These are phyloP conservation scores for Bipolaris gigantea DNA, from an alignment of 2,329 filamentous ascomycete species.

Conservation along the genomic window DNA sequence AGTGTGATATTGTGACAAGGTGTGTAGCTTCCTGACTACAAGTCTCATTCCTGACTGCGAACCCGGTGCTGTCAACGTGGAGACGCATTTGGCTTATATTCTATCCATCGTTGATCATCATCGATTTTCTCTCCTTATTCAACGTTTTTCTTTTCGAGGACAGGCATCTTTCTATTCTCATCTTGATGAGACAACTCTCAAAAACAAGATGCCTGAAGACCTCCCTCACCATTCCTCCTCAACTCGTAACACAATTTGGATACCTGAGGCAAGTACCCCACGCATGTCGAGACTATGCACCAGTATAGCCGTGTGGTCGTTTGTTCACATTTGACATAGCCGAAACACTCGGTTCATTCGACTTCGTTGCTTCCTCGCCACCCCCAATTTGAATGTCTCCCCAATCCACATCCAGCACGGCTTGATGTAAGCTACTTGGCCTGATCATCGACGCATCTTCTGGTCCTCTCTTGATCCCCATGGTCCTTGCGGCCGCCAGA, in stretches of 20 bases:
- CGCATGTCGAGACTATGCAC: not conserved
- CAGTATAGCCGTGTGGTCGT: not conserved
- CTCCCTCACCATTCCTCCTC: not conserved
- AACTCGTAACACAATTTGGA: not conserved
- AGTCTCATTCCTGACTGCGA: not conserved
- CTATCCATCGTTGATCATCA: no score
- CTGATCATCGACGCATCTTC: not conserved
- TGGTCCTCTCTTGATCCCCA: not conserved
- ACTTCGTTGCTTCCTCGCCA: not conserved
- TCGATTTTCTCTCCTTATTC: no score
- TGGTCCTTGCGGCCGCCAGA: not conserved
- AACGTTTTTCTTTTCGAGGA: no score
- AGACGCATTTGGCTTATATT: not conserved
- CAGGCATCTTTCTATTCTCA: not conserved
- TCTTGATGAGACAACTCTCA: not conserved
- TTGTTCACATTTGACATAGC: not conserved
- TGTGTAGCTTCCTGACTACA: not conserved
- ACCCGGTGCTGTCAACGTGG: not conserved
- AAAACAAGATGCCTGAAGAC: not conserved
- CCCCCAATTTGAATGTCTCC: not conserved
- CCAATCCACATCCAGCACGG: not conserved
- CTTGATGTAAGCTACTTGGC: constrained; percentile 2
- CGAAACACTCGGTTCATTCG: not conserved
- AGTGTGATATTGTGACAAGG: constrained; percentile 8
- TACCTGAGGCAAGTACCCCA: not conserved